phyloP scores from a whole-genome alignment of 1,284 basidiomycete species.

The Papiliotrema laurentii region DNA sequence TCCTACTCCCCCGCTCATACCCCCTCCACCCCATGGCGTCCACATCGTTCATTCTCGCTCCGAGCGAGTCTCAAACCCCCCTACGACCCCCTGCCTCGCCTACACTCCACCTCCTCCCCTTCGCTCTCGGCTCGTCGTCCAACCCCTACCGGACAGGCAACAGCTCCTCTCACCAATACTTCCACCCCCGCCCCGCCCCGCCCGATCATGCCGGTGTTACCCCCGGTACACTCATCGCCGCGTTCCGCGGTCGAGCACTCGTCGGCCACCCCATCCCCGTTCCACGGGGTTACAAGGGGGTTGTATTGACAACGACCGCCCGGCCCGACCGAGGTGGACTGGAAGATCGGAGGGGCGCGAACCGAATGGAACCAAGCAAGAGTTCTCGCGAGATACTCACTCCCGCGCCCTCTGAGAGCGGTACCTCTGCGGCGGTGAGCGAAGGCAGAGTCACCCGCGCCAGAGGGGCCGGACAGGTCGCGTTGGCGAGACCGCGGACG shows the following conservation, averaged over 20 bases:
- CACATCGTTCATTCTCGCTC: slow-evolving; percentile 1
- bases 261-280: slow-evolving; percentile 30
- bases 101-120: slow-evolving; percentile 33
- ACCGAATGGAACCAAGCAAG: neutral
- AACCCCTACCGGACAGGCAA: slow-evolving; percentile 15
- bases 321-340: slow-evolving; percentile 21
- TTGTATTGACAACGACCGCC: slow-evolving; percentile 20
- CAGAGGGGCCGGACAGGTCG: slow-evolving; percentile 36
- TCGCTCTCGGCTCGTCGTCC: slow-evolving; percentile 28
- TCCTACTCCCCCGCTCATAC: too few species aligned
- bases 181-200: slow-evolving; percentile 28
- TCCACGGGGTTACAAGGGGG: slow-evolving; percentile 31
- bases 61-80: neutral
- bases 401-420: neutral
- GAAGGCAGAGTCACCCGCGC: slow-evolving; percentile 5
- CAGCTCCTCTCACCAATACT: slow-evolving; percentile 22
- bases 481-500: slow-evolving; percentile 26
- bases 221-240: slow-evolving; percentile 17
- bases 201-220: slow-evolving; percentile 4
- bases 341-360: slow-evolving; percentile 4
- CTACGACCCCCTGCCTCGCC: neutral
- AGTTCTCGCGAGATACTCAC: slow-evolving; percentile 13
- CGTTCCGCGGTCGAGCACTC: slow-evolving; percentile 37
- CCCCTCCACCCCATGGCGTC: neutral
- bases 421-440: slow-evolving; percentile 1